Conservation (phyloP, 495 filamentous ascomycete species). For the Platismatia glauca region DNA sequence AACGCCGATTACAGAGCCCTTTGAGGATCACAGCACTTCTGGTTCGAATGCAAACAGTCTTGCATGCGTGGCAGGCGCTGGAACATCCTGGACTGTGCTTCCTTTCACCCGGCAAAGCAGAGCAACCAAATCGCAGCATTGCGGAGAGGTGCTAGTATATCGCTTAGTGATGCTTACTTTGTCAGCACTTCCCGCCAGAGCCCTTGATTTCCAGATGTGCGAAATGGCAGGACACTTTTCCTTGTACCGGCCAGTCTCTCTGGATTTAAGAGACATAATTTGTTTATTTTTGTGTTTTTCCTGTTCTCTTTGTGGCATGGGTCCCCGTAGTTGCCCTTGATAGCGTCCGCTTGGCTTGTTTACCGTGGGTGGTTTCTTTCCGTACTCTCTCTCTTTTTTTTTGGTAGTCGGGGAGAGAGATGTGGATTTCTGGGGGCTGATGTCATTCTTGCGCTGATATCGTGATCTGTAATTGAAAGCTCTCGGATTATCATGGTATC, state of each 20-base stretch:
- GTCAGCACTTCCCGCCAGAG: constrained; percentile 10
- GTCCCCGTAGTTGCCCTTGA: too few relatives aligned
- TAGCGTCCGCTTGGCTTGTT: too few relatives aligned
- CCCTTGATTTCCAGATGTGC: constrained; percentile 10
- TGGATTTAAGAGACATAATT: background rate
- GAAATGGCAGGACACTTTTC: background rate
- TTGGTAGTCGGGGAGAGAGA: too few relatives aligned
- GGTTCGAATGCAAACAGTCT: too few relatives aligned
- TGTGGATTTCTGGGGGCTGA: too few relatives aligned
- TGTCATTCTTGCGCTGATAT: too few relatives aligned
- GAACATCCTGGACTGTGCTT: constrained; percentile 7
- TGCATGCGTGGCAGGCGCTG: background rate
- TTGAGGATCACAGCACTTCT: too few relatives aligned
- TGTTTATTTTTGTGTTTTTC: background rate
- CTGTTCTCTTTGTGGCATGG: background rate
- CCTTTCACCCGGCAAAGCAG: constrained; percentile 1
- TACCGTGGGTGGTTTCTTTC: too few relatives aligned
- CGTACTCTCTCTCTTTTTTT: too few relatives aligned
- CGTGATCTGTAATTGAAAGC: too few relatives aligned
- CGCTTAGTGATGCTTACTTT: constrained; percentile 1
- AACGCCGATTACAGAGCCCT: too few relatives aligned
- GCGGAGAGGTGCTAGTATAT: constrained; percentile 11
- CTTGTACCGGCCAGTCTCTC: background rate
- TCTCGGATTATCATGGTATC: background rate
- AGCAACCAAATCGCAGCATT: constrained; percentile 8